Evolutionary conservation across 192 early-diverging fungal species (phyloP), one percentile per base, ranked within the genome.

Genomic region (Coemansia sp.): DNA sequence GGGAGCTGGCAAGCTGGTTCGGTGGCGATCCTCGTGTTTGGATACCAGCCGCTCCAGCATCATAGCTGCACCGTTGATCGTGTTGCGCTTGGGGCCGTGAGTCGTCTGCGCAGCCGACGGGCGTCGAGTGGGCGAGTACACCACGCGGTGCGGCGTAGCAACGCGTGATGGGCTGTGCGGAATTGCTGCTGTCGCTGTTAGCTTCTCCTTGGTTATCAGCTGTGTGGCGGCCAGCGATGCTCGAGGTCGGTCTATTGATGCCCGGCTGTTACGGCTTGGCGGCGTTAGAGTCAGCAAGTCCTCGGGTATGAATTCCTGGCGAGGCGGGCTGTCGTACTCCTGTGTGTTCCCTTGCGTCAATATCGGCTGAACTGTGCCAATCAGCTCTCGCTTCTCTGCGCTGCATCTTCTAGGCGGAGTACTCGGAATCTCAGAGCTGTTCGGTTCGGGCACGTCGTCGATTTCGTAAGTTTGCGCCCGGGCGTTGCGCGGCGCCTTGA

Each of bases 401-500:
- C 48, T 50, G 15, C 4, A 14, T 14, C 48, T 8, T 5, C 48
- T 10, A 17, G 43, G 48, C 23, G 50, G 35, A 8, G 35, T 53
- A 2, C 26, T 40, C 3, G n/a, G 45, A 7, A 15, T 6, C 3
- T 19, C 50, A 6, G 14, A n/a, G 2, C 15, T 12, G 36, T 2
- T 9, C 20, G 47, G 1, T 11, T 19, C 50, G 20, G 23, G n/a
- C n/a, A 27, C 25, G 15, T 70, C 67, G 17, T 77, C 74, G 11
- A 63, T 47, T 30, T 77, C 74, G 19, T 50, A 69, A 0, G 67
- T 66, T 35, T 70, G 74, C 0, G 41, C 62, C 15, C 67, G 62
- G n/a, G 67, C 74, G 34, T 70, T 64, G 6, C 46, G 61, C 20
- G 74, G 74, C 8, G 74, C 67, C 49, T 60, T 70, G 19, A 76